Evolutionary conservation across 2,329 filamentous ascomycete genomes (phyloP).

Genomic region (Macrophomina tecta): DNA sequence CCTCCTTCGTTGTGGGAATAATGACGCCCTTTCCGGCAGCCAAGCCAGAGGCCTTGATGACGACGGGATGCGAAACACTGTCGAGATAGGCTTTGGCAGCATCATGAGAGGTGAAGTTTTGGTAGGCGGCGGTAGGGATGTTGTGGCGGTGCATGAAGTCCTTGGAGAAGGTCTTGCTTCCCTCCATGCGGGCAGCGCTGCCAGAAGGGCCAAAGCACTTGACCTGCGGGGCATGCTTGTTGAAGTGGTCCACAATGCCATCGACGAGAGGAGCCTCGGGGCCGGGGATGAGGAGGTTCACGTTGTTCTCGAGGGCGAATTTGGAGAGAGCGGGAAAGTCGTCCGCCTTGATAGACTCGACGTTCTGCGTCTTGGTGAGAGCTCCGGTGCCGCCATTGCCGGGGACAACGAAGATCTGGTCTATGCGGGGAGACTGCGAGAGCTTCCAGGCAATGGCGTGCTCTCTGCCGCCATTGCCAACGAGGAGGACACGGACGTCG

Average conservation of each 20-base stretch:
- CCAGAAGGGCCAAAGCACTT: constrained; percentile 85
- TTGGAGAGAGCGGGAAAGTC: constrained; percentile 79
- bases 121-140: constrained; percentile 90
- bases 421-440: constrained; percentile 78
- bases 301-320: constrained; percentile 72
- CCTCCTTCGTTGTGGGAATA: constrained; percentile 79
- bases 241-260: constrained; percentile 85
- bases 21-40: constrained; percentile 97
- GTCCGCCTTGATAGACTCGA: constrained; percentile 70
- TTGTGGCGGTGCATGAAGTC: constrained; percentile 93
- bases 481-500: constrained; percentile 67
- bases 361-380: constrained; percentile 75
- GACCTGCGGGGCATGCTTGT: constrained; percentile 62
- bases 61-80: constrained; percentile 50
- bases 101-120: constrained; percentile 83
- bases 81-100: constrained; percentile 73
- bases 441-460: constrained; percentile 96
- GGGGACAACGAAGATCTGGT: constrained; percentile 71
- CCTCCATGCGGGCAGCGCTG: constrained; percentile 87
- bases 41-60: constrained; percentile 92
- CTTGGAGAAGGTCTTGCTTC: constrained; percentile 96
- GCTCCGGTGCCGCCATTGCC: constrained; percentile 87
- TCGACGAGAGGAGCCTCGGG: constrained; percentile 94
- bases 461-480: constrained; percentile 93
- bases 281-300: constrained; percentile 87